Base-by-base conservation (phyloP, 768 basidiomycete species). In the Crepidotus variabilis region DNA sequence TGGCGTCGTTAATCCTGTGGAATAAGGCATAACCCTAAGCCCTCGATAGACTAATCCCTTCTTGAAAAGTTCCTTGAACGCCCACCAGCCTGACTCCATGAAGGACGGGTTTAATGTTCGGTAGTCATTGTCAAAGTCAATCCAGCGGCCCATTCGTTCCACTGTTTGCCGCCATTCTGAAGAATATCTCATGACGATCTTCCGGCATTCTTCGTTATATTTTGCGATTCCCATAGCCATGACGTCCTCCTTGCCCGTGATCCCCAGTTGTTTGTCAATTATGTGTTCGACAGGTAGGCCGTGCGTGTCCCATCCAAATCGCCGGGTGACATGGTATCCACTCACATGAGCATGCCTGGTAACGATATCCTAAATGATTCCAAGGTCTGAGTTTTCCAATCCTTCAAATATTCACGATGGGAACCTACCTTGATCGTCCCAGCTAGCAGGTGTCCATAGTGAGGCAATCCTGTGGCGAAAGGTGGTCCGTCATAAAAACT, bases 41-140 rank as follows among this genome's bases (percentile, higher is more conserved):
- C 97, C 97, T 14, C 93, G 84, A 72, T 99, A 99, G 16, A 99
- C 94, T 74, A 94, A 73, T 5, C 80, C 85, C 70, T 94, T 96
- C 67, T 94, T 84, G 81, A 87, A 96, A n/a, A 99, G 81, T 68
- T 94, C 86, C 52, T 84, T 78, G 72, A 99, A 99, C 8, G 92
- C 97, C 97, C 97, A 99, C 97, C 97, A 99, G 10, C 97, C 92
- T 48, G 86, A 88, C 78, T 99, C 97, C 97, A 99, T 98, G 71
- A 92, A 99, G 8, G 86, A 76, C 6, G 86, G 72, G 65, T 98
- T 94, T 60, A 98, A 81, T 14, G 97, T 99, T 78, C 98, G 98
- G 79, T 99, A 99, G 65, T 98, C 97, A 64, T 98, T 92, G 72
- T 99, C 97, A 64, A 99, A 99, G 73, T 99, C 97, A 74, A 99